Conservation (phyloP, 1,284 basidiomycete species). For the Coriolopsis trogii region DNA sequence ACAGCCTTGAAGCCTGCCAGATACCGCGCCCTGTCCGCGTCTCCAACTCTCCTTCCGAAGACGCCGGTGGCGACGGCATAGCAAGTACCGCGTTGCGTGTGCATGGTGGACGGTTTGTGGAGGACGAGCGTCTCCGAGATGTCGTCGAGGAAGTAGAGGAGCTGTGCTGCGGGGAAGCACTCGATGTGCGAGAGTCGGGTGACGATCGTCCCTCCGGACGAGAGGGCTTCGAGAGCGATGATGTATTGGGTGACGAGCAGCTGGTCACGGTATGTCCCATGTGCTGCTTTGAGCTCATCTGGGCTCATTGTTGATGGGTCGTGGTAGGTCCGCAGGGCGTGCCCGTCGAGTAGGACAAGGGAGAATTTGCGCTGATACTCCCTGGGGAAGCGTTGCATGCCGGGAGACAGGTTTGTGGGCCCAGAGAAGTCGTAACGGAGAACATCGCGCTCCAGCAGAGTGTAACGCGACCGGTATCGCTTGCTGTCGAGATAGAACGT, state of each 20-base stretch:
- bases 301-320: not conserved
- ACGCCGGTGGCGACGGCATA: slow-evolving; percentile 36
- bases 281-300: not conserved
- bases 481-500: slow-evolving; percentile 29
- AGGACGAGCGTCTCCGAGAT: slow-evolving; percentile 32
- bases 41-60: slow-evolving; percentile 1
- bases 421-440: slow-evolving; percentile 28
- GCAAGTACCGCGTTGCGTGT: slow-evolving; percentile 30
- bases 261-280: slow-evolving; percentile 24
- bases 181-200: slow-evolving; percentile 38
- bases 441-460: slow-evolving; percentile 30
- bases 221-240: slow-evolving; percentile 32
- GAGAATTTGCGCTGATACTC: slow-evolving; percentile 15
- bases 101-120: slow-evolving; percentile 34
- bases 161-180: slow-evolving; percentile 30
- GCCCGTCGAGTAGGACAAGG: slow-evolving; percentile 39
- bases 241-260: slow-evolving; percentile 37
- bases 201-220: slow-evolving; percentile 35
- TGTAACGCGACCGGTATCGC: slow-evolving; percentile 21
- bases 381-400: slow-evolving; percentile 3
- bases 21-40: slow-evolving; percentile 1
- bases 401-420: slow-evolving; percentile 1
- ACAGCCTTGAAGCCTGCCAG: slow-evolving; percentile 14
- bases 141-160: slow-evolving; percentile 36
- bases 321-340: slow-evolving; percentile 33